Conservation (phyloP, 768 basidiomycete genomes). For the Trametes villosa region DNA sequence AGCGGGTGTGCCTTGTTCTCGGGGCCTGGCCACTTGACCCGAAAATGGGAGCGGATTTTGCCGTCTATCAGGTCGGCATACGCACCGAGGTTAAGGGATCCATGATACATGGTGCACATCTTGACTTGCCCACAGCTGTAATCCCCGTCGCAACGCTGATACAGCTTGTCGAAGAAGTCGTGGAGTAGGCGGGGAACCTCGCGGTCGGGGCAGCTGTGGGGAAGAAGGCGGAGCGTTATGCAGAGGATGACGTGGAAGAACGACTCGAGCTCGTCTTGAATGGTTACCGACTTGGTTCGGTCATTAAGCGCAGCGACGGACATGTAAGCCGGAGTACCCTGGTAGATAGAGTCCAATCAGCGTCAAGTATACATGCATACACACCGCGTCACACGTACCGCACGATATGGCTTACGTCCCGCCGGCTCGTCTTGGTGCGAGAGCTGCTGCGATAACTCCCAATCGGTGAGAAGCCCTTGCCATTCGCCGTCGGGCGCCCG, state of each 20-base stretch:
- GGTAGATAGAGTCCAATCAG: no score
- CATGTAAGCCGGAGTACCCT: conserved; percentile 19
- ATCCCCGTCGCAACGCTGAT: no score
- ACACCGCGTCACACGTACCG: no score
- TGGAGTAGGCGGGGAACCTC: conserved; percentile 20
- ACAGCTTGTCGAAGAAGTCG: conserved; percentile 6
- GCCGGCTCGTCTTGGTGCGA: neutral
- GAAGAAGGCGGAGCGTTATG: conserved; percentile 20
- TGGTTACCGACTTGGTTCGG: neutral
- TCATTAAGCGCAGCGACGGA: neutral
- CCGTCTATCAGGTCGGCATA: no score
- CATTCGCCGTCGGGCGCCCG: neutral
- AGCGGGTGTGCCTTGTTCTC: no score
- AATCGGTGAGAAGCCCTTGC: conserved; percentile 13
- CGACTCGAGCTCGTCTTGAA: conserved; percentile 18
- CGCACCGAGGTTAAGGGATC: no score
- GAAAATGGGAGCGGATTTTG: no score
- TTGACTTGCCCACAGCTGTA: no score
- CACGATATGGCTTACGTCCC: no score
- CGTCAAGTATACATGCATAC: no score
- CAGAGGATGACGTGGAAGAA: conserved; percentile 12
- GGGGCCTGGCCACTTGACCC: no score
- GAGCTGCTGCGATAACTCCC: conserved; percentile 16
- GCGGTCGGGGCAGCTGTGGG: conserved; percentile 14
- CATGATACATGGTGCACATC: no score